Conservation (phyloP, 1,139 yeast genomes). For the Yarrowia galli region DNA sequence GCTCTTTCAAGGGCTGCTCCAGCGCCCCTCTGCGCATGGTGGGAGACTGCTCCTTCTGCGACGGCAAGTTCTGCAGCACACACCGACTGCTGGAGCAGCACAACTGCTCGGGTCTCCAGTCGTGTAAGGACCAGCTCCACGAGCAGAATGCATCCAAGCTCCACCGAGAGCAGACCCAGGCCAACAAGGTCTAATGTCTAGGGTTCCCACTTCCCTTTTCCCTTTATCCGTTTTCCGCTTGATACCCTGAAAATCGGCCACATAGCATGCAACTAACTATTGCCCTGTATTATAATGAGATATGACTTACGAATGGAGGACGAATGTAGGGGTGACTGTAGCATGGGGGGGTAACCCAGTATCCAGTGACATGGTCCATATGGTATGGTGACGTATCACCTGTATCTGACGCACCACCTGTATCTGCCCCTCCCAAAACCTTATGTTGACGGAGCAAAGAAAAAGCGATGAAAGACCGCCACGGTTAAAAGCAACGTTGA, state of each 20-base stretch:
- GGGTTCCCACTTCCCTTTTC: neutral
- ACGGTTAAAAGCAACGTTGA: constrained; percentile 28
- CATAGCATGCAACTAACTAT: constrained; percentile 8
- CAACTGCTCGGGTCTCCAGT: constrained; percentile 76
- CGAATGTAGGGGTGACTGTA: too few relatives aligned
- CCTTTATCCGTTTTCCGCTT: neutral
- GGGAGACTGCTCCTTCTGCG: constrained; percentile 87
- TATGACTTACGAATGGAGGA: constrained; percentile 2
- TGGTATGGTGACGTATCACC: constrained; percentile 5
- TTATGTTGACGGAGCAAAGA: constrained; percentile 10
- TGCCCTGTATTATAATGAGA: constrained; percentile 34
- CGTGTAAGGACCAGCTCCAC: constrained; percentile 82
- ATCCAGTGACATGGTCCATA: too few relatives aligned
- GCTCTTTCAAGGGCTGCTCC: constrained; percentile 68
- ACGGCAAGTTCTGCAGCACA: constrained; percentile 85
- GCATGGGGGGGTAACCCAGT: too few relatives aligned
- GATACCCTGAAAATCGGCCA: constrained; percentile 1
- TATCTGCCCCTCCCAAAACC: constrained; percentile 25
- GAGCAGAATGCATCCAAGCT: constrained; percentile 57
- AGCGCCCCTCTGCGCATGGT: constrained; percentile 80
- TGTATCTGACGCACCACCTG: neutral
- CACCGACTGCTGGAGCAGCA: constrained; percentile 90
- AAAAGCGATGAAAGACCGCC: neutral
- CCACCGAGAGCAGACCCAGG: constrained; percentile 56
- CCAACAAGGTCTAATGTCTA: constrained; percentile 52